Percentiles rank a stretch among this genome's conserved stretches.
Conservation (phyloP, 2,329 filamentous ascomycete genomes). For the Chalaropsis thielavioides region DNA sequence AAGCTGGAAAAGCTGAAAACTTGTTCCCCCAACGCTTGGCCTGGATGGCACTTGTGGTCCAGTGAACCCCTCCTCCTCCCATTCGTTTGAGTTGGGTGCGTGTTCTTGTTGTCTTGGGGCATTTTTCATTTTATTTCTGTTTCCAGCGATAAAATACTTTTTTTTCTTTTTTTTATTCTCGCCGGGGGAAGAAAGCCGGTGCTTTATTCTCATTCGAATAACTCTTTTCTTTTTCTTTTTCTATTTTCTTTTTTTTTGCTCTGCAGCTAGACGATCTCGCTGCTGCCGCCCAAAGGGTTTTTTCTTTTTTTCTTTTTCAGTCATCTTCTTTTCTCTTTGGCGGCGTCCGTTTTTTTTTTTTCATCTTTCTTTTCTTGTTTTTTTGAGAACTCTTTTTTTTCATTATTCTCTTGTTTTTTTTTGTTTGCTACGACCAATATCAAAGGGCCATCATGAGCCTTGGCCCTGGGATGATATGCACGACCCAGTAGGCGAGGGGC, state of each 20-base stretch:
- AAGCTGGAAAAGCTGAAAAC: constrained; percentile 8
- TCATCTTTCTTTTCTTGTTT: background rate
- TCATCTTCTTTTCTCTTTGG: background rate
- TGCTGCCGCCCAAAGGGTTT: too few relatives aligned
- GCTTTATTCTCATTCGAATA: background rate
- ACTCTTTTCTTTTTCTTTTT: background rate
- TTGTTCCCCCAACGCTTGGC: background rate
- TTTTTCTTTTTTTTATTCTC: background rate
- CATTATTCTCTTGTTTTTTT: background rate
- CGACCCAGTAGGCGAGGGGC: background rate
- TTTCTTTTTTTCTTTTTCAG: constrained; percentile 2
- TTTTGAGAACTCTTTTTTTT: background rate
- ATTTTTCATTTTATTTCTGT: too few relatives aligned
- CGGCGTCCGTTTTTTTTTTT: background rate
- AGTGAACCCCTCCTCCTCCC: background rate
- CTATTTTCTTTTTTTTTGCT: too few relatives aligned
- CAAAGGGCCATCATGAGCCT: background rate
- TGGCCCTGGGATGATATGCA: background rate
- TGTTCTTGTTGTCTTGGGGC: too few relatives aligned
- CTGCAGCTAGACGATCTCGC: too few relatives aligned
- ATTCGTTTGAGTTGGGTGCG: too few relatives aligned
- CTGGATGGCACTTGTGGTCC: constrained; percentile 4
- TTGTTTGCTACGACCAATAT: background rate
- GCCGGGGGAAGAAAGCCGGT: background rate
- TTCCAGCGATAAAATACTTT: background rate